Evolutionary conservation across 2,329 filamentous ascomycete species (phyloP), one percentile per base, ranked within the genome.

Genomic region (Fusarium sp.): DNA sequence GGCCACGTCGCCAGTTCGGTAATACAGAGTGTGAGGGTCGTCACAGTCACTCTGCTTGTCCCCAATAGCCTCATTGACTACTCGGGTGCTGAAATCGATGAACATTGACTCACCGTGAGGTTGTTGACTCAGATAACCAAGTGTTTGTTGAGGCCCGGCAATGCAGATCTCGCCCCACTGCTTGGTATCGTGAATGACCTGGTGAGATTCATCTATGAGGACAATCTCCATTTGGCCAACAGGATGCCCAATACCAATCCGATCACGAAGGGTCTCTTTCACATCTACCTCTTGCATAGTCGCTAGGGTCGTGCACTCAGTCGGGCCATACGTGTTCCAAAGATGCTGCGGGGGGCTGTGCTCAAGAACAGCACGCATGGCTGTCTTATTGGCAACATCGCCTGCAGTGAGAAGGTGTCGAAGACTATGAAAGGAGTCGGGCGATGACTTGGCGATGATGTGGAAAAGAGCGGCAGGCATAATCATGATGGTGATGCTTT

Each of bases 251-350:
- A 62, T 62, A 24, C 49, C 59, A 11, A 56, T 45, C 6, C 49
- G n/a, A 39, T 45, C 59, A 45, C 39, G 39, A 9, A 38, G 2
- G 22, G 59, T 56, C 18, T 62, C 59, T 3, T 56, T 38, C 13
- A 38, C 0, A 24, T 56, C 33, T 6, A 62, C 49, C 4, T 62
- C 24, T 1, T n/a, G 49, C 31, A 62, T 62, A 1, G 48, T 62
- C 3, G 7, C 59, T 15, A 62, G 49, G n/a, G 59, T 62, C 3
- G 59, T 62, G 8, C 48, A 62, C 26, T 62, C 59, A 56, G 59
- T 56, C 4, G 59, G 59, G 15, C 59, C 59, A 38, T 56, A 62
- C 4, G 59, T 62, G 49, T 62, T 62, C 59, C 59, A 62, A 38
- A 62, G 59, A 45, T 45, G 49, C 20, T 45, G 39, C 7, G 49